Evolutionary conservation across 2,329 filamentous ascomycete species (phyloP).

Genomic region (Apiospora phragmitis): DNA sequence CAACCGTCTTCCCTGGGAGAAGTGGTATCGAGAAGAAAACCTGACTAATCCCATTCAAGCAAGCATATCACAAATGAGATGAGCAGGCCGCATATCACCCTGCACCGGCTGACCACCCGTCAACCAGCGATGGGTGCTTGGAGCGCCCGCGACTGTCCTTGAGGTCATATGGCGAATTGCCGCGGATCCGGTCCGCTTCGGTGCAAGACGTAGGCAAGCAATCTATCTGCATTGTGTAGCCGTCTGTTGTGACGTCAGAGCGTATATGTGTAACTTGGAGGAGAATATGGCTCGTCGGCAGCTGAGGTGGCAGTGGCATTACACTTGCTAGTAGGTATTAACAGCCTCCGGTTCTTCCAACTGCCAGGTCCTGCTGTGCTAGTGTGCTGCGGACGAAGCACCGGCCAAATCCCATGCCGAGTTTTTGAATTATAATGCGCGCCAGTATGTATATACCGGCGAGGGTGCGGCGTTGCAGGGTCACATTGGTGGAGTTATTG

Average conservation of each 20-base stretch:
- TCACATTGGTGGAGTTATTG: neutral
- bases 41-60: neutral
- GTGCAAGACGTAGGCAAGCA: neutral
- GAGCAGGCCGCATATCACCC: neutral
- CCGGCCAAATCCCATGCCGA: neutral
- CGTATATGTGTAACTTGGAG: neutral
- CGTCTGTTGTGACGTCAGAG: neutral
- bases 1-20: neutral
- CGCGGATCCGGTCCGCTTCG: neutral
- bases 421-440: neutral
- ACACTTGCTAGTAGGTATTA: neutral
- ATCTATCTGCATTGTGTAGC: neutral
- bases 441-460: neutral
- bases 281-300: neutral
- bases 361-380: neutral
- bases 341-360: neutral
- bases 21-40: neutral
- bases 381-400: neutral
- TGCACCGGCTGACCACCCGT: neutral
- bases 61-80: neutral
- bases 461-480: neutral
- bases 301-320: neutral
- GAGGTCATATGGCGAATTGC: neutral
- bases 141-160: neutral
- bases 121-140: neutral